Base-by-base conservation (phyloP, 441 rosid genomes). In the Erodium trifolium region DNA sequence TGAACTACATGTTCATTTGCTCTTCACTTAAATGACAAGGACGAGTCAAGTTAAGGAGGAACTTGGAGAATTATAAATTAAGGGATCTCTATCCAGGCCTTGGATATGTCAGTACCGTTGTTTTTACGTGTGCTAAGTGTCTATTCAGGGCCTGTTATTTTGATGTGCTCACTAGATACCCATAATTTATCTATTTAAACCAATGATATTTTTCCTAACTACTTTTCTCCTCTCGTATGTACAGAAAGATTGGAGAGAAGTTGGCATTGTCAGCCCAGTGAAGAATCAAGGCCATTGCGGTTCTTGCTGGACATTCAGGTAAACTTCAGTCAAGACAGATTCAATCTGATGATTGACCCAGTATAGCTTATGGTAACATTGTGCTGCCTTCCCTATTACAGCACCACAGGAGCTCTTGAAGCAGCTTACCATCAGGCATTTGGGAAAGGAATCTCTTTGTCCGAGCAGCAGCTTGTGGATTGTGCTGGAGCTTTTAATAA, bases 221-320 rank as follows among this genome's bases (percentile, higher is more conserved):
- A 31, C 34, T 31, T 55, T 5, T 60, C 72, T 59, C 7, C n/a
- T 71, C 51, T 19, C 70, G 35, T 41, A 34, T 49, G 17, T 70
- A 67, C 83, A 93, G 97, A 87, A 83, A 89, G 99, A 93, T 81
- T 93, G 99, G 99, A 91, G 96, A 76, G 82, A 80, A 70, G 71
- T 43, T 12, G 97, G 93, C 69, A 88, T 93, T 17, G 97, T 93
- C 18, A 91, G 97, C 81, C 92, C 96, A 0, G 91, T 93, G 7
- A 93, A 91, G 81, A 71, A 93, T 70, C 96, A 93, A 71, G 96
- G 97, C 29, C 80, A 78, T 17, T 93, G 99, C 74, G 99, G 99
- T 72, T 93, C 97, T 75, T 93, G 99, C 90, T 93, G 97, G 97
- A 89, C 99, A 57, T 93, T 93, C 93, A 93, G 99, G 97, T 91